phyloP scores from a whole-genome alignment of 129 eudicot genomes.

The Logfia minima region DNA sequence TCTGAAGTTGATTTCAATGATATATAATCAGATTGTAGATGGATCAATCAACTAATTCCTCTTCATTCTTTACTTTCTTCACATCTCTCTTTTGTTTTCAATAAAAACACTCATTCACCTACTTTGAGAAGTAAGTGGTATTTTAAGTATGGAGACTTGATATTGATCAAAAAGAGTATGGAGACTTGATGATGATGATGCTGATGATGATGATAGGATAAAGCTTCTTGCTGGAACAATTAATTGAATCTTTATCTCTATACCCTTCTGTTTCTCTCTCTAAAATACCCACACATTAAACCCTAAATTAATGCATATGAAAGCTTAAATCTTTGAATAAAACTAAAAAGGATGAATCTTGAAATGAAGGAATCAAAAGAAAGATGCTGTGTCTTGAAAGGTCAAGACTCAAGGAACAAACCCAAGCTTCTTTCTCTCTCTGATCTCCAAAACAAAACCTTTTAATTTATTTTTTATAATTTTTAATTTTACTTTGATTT shows the following conservation, averaged over 20 bases:
- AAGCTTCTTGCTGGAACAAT: constrained; percentile 37
- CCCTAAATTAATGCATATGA: constrained; percentile 17
- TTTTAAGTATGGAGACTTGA: constrained; percentile 22
- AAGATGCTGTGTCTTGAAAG: constrained; percentile 40
- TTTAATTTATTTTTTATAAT: constrained; percentile 20
- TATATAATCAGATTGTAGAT: constrained; percentile 28
- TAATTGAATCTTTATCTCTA: constrained; percentile 24
- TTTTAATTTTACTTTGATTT: constrained; percentile 13
- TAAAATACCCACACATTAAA: constrained; percentile 26
- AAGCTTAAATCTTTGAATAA: background rate
- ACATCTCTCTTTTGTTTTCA: constrained; percentile 5
- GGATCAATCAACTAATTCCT: constrained; percentile 28
- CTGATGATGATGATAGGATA: constrained; percentile 27
- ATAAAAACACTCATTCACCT: constrained; percentile 16
- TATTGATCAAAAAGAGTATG: constrained; percentile 14
- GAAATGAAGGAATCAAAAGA: constrained; percentile 29
- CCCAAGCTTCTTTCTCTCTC: constrained; percentile 21
- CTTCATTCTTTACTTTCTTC: constrained; percentile 20
- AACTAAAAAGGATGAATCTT: background rate
- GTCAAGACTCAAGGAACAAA: constrained; percentile 19
- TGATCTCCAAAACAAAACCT: constrained; percentile 22
- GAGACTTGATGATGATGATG: background rate
- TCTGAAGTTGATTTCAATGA: constrained; percentile 22
- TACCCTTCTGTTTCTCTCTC: background rate
- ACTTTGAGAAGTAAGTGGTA: constrained; percentile 16